Evolutionary conservation across 352 stramenopile genomes (phyloP).

Genomic region (Phytophthora foliorum): DNA sequence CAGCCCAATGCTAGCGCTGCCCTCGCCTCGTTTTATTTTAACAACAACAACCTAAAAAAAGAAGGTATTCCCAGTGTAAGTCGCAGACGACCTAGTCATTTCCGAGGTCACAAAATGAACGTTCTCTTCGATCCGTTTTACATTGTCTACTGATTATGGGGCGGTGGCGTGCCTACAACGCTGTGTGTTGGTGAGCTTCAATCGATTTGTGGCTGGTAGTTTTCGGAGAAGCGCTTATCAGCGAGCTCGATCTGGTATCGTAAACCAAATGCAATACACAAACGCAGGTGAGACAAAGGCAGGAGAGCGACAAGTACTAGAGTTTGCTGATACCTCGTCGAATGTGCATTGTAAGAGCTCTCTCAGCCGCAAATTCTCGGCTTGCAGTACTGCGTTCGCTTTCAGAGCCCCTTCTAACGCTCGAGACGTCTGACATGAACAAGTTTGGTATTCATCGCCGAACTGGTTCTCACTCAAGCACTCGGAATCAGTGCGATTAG

Average conservation of each 20-base stretch:
- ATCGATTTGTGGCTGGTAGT: conserved; percentile 26
- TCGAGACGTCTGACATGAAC: conserved; percentile 11
- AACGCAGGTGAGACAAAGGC: conserved; percentile 12
- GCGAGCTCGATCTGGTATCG: conserved; percentile 31
- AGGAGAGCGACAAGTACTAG: not conserved
- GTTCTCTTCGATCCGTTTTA: conserved; percentile 5
- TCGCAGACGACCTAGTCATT: too few relatives aligned
- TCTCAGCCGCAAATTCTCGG: conserved; percentile 46
- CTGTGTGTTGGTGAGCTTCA: not conserved
- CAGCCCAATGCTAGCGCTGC: too few relatives aligned
- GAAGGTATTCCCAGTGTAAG: too few relatives aligned
- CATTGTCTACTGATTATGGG: not conserved
- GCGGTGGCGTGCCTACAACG: not conserved
- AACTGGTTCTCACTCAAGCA: conserved; percentile 27
- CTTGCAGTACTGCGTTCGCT: conserved; percentile 37
- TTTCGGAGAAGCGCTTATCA: conserved; percentile 32
- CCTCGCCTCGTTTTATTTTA: too few relatives aligned
- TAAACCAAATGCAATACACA: not conserved
- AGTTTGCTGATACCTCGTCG: conserved; percentile 31
- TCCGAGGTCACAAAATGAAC: not conserved
- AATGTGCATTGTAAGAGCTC: conserved; percentile 51
- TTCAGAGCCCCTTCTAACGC: conserved; percentile 21
- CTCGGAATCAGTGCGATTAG: not conserved
- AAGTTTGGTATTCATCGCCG: conserved; percentile 1
- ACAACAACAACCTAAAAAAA: too few relatives aligned